A percentile compares a stretch with the other conserved stretches of the same genome.
Evolutionary conservation across 2,329 filamentous ascomycete genomes (phyloP).

Genomic region (Ophiocordyceps camponoti-rufipedis): DNA sequence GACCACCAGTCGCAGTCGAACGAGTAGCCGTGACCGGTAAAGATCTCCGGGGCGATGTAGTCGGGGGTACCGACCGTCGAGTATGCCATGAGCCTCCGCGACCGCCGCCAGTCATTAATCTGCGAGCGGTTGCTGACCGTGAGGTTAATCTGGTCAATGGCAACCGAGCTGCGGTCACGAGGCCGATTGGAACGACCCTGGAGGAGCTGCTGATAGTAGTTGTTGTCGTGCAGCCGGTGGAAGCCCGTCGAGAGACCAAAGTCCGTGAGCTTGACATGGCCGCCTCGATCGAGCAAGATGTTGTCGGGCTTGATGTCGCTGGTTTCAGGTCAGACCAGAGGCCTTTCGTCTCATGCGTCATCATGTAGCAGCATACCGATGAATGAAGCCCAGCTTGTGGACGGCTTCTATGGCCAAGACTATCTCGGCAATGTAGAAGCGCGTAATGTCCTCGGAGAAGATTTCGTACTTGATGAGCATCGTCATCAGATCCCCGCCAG

Average conservation of each 20-base stretch:
- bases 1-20: constrained; percentile 99
- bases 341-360: neutral
- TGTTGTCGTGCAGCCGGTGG: constrained; percentile 93
- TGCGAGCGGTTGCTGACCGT: constrained; percentile 95
- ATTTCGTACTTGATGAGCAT: constrained; percentile 99
- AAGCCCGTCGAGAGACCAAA: constrained; percentile 96
- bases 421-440: constrained; percentile 98
- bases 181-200: constrained; percentile 58
- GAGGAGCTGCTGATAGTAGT: constrained; percentile 93
- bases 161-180: constrained; percentile 79
- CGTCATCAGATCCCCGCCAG: constrained; percentile 96
- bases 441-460: constrained; percentile 94
- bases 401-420: constrained; percentile 97
- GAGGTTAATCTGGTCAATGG: constrained; percentile 92
- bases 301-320: constrained; percentile 99
- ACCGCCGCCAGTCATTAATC: constrained; percentile 98
- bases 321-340: constrained; percentile 1
- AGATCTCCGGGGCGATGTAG: constrained; percentile 97
- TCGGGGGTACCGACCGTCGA: constrained; percentile 96
- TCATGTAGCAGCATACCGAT: constrained; percentile 60
- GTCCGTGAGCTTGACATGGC: constrained; percentile 95
- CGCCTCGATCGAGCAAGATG: constrained; percentile 84
- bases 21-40: constrained; percentile 88
- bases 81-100: constrained; percentile 87
- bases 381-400: constrained; percentile 93